phyloP scores from a whole-genome alignment of 306 rosid species.

The Acacia acuminata region DNA sequence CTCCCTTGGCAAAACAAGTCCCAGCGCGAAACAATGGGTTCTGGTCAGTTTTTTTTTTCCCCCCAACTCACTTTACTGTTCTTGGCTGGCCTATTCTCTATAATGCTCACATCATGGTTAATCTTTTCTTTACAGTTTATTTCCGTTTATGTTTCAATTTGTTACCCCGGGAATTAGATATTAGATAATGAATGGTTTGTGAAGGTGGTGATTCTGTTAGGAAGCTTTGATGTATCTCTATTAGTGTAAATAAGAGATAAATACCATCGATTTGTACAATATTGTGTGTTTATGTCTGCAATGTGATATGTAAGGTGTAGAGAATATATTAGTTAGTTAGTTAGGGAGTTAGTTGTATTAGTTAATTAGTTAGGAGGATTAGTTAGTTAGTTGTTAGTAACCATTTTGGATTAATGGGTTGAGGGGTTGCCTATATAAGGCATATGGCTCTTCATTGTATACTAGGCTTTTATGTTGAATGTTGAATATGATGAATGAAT shows the following conservation, averaged over 20 bases:
- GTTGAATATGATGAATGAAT: too few relatives aligned
- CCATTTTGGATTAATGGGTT: too few relatives aligned
- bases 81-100: background rate
- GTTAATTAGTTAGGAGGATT: too few relatives aligned
- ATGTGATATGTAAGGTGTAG: too few relatives aligned
- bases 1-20: slow-evolving; percentile 98
- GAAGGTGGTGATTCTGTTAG: background rate
- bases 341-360: too few relatives aligned
- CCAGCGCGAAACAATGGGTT: slow-evolving; percentile 87
- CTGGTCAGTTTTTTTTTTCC: slow-evolving; percentile 50
- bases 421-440: too few relatives aligned
- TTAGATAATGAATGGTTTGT: background rate
- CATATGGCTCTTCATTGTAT: too few relatives aligned
- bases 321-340: too few relatives aligned
- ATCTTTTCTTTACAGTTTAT: background rate
- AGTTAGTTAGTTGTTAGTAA: too few relatives aligned
- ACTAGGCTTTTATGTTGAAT: too few relatives aligned
- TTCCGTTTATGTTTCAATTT: background rate
- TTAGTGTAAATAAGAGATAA: background rate
- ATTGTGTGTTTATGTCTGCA: too few relatives aligned
- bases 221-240: background rate
- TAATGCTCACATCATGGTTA: background rate
- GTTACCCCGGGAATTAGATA: background rate
- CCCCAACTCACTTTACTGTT: background rate
- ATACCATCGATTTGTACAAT: background rate